These are phyloP conservation scores for Irpex sp. DNA, from an alignment of 1,284 basidiomycete species.

Conservation along the genomic window DNA sequence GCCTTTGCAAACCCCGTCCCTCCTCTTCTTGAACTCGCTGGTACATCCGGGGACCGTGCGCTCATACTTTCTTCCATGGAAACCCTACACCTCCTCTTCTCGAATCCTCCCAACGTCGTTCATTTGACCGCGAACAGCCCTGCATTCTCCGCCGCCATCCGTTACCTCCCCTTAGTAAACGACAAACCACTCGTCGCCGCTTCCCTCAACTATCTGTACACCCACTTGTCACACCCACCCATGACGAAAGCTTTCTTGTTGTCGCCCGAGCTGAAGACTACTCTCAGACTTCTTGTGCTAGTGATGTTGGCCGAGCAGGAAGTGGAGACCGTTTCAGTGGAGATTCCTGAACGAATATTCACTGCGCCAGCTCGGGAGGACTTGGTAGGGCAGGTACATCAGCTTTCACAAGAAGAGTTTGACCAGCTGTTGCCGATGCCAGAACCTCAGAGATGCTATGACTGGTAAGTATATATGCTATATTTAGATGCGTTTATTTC, in stretches of 20 bases:
- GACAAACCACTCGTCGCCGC: conserved; percentile 70
- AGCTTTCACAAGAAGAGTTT: conserved; percentile 66
- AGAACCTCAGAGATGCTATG: conserved; percentile 74
- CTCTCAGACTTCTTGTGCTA: conserved; percentile 63
- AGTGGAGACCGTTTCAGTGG: conserved; percentile 59
- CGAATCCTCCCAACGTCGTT: conserved; percentile 53
- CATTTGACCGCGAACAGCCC: conserved; percentile 52
- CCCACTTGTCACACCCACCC: conserved; percentile 67
- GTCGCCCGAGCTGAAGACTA: conserved; percentile 62
- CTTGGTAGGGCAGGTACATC: conserved; percentile 31
- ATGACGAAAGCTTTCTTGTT: conserved; percentile 77
- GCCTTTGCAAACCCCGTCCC: conserved; percentile 26
- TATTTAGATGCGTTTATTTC: background rate
- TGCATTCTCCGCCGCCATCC: conserved; percentile 57
- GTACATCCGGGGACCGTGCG: conserved; percentile 62
- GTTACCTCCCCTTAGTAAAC: conserved; percentile 69
- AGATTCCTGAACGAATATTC: conserved; percentile 54
- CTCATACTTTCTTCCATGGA: conserved; percentile 64
- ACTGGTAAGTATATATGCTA: conserved; percentile 51
- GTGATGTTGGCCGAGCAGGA: conserved; percentile 67
- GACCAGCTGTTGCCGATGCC: conserved; percentile 50
- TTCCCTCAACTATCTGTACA: conserved; percentile 72
- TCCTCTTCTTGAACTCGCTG: conserved; percentile 41
- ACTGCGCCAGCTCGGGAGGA: conserved; percentile 50
- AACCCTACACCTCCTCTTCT: conserved; percentile 57